Evolutionary conservation across 192 early-diverging fungal species (phyloP).

Genomic region (Coemansia sp.): DNA sequence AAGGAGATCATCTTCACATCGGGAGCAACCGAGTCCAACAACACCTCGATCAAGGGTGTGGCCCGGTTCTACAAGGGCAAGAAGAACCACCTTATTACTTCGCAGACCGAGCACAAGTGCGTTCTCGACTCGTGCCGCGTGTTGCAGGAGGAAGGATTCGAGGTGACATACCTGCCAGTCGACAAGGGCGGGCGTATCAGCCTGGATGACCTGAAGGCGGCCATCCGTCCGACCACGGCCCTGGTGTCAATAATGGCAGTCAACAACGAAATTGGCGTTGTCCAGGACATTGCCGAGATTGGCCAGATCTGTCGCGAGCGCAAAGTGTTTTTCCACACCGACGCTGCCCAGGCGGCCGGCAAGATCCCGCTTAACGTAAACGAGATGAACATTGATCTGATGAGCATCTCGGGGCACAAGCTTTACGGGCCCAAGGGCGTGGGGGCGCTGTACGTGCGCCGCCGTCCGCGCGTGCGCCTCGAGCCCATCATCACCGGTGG

Average conservation of each 20-base stretch:
- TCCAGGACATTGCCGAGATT: conserved; percentile 89
- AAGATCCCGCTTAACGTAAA: conserved; percentile 93
- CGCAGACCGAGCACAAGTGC: conserved; percentile 98
- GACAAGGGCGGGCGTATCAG: conserved; percentile 76
- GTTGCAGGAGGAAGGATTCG: conserved; percentile 92
- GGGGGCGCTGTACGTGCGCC: conserved; percentile 88
- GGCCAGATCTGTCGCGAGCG: conserved; percentile 78
- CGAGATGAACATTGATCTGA: conserved; percentile 87
- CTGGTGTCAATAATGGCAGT: conserved; percentile 95
- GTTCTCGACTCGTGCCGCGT: conserved; percentile 94
- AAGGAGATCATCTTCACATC: conserved; percentile 97
- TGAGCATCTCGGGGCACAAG: conserved; percentile 97
- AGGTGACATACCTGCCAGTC: conserved; percentile 93
- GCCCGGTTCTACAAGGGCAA: conserved; percentile 90
- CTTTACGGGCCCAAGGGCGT: conserved; percentile 97
- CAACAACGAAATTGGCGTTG: conserved; percentile 98
- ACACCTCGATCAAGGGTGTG: conserved; percentile 89
- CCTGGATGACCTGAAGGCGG: conserved; percentile 71
- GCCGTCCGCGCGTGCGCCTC: conserved; percentile 88
- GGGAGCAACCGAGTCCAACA: conserved; percentile 97
- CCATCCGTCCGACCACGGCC: conserved; percentile 85
- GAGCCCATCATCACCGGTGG: conserved; percentile 89
- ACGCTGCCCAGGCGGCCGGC: conserved; percentile 93
- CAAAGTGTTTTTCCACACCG: conserved; percentile 95
- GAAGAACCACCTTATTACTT: conserved; percentile 95